phyloP scores from a whole-genome alignment of 495 filamentous ascomycete species.

The Immersiella caudata region DNA sequence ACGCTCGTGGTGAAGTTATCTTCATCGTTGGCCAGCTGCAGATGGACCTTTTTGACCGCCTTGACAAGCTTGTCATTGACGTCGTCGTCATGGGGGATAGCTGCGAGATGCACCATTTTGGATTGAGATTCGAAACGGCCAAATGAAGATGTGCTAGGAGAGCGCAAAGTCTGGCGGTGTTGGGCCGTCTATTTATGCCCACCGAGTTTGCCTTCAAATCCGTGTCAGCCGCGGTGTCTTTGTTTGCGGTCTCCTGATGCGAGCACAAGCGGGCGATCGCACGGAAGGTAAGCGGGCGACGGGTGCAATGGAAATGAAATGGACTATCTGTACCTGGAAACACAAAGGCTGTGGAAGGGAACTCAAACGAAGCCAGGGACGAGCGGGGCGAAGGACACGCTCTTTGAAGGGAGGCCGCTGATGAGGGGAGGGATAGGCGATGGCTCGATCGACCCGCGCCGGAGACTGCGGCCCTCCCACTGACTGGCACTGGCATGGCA shows the following conservation, averaged over 20 bases:
- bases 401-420: neutral
- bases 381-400: neutral
- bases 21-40: conserved; percentile 54
- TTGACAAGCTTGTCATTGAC: conserved; percentile 41
- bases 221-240: neutral
- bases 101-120: conserved; percentile 70
- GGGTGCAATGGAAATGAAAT: neutral
- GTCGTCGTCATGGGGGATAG: conserved; percentile 56
- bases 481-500: neutral
- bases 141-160: neutral
- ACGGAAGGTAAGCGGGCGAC: no score
- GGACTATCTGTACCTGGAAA: neutral
- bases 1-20: conserved; percentile 73
- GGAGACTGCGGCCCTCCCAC: neutral
- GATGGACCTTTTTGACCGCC: conserved; percentile 51
- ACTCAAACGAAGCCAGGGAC: neutral
- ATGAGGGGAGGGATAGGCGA: neutral
- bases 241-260: neutral
- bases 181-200: neutral
- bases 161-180: neutral
- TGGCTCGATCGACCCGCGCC: neutral
- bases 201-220: neutral
- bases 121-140: neutral
- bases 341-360: neutral
- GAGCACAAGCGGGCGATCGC: neutral